Evolutionary conservation across 2,329 filamentous ascomycete genomes (phyloP).

Genomic region (Paradendryphiella salina): DNA sequence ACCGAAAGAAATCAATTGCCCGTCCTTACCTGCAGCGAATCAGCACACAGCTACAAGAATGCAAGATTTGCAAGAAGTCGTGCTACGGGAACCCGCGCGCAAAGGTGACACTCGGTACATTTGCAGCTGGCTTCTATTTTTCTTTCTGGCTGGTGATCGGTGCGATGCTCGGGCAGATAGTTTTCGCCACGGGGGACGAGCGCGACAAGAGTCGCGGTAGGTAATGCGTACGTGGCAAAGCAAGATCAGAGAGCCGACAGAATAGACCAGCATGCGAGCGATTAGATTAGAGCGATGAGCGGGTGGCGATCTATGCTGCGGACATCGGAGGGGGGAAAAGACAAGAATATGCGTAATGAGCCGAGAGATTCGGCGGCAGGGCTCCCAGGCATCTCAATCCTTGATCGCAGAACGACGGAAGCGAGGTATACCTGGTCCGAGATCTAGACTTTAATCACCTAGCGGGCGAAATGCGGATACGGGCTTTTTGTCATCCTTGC

Average conservation of each 20-base stretch:
- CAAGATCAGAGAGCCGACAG: not conserved
- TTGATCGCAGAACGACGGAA: not conserved
- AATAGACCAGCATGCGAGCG: conserved; percentile 14
- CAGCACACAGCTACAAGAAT: no score
- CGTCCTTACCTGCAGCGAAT: no score
- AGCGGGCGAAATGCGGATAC: conserved; percentile 1
- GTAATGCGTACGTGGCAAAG: conserved; percentile 12
- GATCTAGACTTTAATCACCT: no score
- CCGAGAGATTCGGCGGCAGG: not conserved
- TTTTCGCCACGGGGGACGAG: not conserved
- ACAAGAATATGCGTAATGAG: conserved; percentile 7
- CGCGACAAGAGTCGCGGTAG: not conserved
- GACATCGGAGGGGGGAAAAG: not conserved
- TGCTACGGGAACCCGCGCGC: not conserved
- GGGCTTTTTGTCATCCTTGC: not conserved
- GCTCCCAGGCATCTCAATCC: not conserved
- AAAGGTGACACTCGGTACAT: conserved; percentile 7
- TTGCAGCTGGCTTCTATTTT: not conserved
- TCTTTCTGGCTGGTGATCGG: not conserved
- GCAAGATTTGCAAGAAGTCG: no score
- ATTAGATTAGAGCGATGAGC: not conserved
- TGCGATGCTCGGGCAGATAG: not conserved
- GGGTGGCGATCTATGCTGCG: conserved; percentile 10
- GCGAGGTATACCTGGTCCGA: not conserved
- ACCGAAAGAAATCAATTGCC: no score